These are phyloP conservation scores for Houttuynia cordata DNA, from an alignment of 164 flowering plant genomes.

Conservation along the genomic window DNA sequence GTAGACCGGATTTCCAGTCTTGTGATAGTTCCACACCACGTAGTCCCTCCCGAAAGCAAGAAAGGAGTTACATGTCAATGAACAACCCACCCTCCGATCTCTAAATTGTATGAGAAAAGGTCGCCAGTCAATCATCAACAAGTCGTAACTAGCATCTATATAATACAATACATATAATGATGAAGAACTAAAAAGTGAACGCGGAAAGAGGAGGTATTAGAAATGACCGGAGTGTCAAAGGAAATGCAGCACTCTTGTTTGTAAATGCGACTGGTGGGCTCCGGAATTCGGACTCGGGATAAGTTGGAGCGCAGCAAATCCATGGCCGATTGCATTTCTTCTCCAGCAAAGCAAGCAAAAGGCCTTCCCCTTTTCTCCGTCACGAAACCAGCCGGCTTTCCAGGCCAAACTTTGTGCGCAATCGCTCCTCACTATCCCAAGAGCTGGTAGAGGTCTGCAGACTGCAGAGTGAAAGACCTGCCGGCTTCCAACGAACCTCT, in stretches of 20 bases:
- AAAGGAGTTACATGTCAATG: constrained; percentile 74
- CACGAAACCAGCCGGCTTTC: no score
- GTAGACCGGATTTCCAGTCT: constrained; percentile 85
- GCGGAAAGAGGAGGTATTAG: no score
- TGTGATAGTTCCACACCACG: constrained; percentile 79
- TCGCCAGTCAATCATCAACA: neutral
- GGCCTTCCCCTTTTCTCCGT: neutral
- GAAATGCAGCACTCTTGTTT: constrained; percentile 95
- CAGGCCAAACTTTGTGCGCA: no score
- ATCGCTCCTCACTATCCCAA: no score
- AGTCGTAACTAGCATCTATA: neutral
- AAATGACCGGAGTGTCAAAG: constrained; percentile 88
- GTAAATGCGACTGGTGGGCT: constrained; percentile 92
- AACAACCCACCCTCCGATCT: constrained; percentile 85
- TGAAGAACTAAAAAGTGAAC: no score
- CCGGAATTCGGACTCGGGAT: constrained; percentile 83
- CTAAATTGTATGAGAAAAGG: constrained; percentile 24
- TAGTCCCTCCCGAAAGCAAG: constrained; percentile 81
- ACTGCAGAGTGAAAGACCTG: no score
- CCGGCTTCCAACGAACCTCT: no score
- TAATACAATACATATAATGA: neutral
- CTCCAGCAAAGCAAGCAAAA: neutral
- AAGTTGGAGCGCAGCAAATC: constrained; percentile 77
- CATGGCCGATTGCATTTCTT: constrained; percentile 31
- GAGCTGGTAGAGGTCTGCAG: no score